Evolutionary conservation across 257 asterid genomes (phyloP), one percentile per base, ranked within the genome.

Genomic region (Jaltomata sinuosa): DNA sequence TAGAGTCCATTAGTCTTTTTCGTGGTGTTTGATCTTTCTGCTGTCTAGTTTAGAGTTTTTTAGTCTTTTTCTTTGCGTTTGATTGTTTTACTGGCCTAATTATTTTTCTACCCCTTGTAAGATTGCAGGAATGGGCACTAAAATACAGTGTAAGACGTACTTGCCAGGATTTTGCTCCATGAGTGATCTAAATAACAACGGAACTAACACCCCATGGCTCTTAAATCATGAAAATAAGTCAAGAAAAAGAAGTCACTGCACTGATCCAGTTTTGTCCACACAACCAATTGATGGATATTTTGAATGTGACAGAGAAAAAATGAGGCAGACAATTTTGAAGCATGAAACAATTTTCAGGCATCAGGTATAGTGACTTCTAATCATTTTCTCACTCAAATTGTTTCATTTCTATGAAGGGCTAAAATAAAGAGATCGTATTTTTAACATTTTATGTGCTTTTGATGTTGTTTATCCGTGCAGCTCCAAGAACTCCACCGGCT

Each of bases 401-500:
- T 76, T 76, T 18, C 61, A 76, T 76, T 47, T 76, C 27, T 76
- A 1, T 25, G 59, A 9, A 47, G 59, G 81, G 25, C 42, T 25
- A 27, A 27, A 15, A 47, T 27, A 47, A 76, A 47, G 61, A 45
- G 61, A 32, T 65, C 25, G 1, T 3, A 11, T 29, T 29, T 64
- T 25, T 47, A 7, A 82, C 47, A 47, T 64, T 49, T 65, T 62
- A 19, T 59, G 38, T n/a, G 32, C 15, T 34, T 31, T 11, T 64
- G 22, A 19, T 65, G 50, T 67, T 53, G 72, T 84, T 77, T 78
- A 67, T 55, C 22, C 8, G 53, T 87, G 83, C 93, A 95, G 98
- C 90, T 92, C 84, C 95, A 84, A 86, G 98, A 95, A 85, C 95
- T 95, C 87, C 98, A 95, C 90, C 96, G 96, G 53, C 88, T 95